Base-by-base conservation (phyloP, 2,329 filamentous ascomycete genomes). In the Neoascochyta sp. region DNA sequence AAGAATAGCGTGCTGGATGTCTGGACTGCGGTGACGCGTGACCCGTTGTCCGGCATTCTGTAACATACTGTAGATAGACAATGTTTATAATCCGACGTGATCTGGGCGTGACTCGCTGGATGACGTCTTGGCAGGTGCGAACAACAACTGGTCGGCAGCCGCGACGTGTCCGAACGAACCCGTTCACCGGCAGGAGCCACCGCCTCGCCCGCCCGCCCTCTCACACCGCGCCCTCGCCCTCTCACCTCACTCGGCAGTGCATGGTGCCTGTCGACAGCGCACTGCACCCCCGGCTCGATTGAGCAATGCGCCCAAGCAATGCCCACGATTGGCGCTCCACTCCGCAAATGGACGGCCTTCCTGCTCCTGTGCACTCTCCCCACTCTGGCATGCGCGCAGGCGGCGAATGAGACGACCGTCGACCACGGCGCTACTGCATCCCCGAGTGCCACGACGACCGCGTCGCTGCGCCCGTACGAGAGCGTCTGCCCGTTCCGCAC, bases 401-500 rank as follows among this genome's bases (percentile, higher is more conserved):
- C 50, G 37, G 45, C 59, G 47, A 60, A 62, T 60, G 48, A 55
- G 30, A 59, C 46, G 21, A 35, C 38, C n/a, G 28, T 26, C 25
- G 42, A 42, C 24, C 32, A 45, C 28, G 42, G 37, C 52, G 40
- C 44, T 43, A 44, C 43, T 47, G 48, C 50, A 43, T 39, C 41
- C 15, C 40, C 50, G 31, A 55, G 45, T 41, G 32, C 37, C 39
- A 40, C 45, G 36, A 38, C 41, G 18, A 22, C 37, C 13, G 36
- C 48, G 36, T 43, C 47, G 10, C 52, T 49, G 26, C 22, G 34
- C 37, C 32, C 70, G 11, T 35, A 38, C 31, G 37, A 71, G 3
- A 49, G 59, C 12, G 68, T 64, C 27, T 74, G 70, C 54, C 64
- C 63, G 9, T 70, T 62, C 39, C 75, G 76, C 45, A 86, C 81